phyloP scores from a whole-genome alignment of 2,329 filamentous ascomycete species.

The Fusarium albidum region DNA sequence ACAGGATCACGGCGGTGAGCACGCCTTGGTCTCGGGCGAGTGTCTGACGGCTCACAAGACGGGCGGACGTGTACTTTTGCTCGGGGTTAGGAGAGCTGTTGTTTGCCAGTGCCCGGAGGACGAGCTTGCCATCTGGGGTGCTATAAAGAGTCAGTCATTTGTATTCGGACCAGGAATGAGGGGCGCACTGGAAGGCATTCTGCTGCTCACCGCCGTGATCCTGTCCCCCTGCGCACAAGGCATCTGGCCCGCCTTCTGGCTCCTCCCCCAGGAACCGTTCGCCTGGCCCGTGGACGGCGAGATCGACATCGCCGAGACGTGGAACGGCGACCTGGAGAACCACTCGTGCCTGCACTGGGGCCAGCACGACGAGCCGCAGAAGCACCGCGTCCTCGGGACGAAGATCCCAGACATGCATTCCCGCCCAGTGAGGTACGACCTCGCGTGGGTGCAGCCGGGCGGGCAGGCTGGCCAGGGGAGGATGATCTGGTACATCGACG shows the following conservation, averaged over 20 bases:
- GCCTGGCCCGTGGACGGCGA: constrained; percentile 67
- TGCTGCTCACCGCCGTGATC: constrained; percentile 55
- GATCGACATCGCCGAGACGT: constrained; percentile 68
- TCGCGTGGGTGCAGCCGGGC: constrained; percentile 62
- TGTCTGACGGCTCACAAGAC: constrained; percentile 61
- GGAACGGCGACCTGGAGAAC: constrained; percentile 65
- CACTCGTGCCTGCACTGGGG: constrained; percentile 69
- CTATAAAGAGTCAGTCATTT: constrained; percentile 31
- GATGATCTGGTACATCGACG: constrained; percentile 68
- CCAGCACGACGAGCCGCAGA: constrained; percentile 60
- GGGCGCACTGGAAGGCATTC: constrained; percentile 60
- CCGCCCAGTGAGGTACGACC: constrained; percentile 60
- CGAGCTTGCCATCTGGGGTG: constrained; percentile 58
- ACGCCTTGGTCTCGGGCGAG: constrained; percentile 60
- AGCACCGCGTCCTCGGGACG: constrained; percentile 64
- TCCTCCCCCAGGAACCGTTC: constrained; percentile 65
- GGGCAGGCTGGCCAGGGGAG: constrained; percentile 53
- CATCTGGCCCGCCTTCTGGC: constrained; percentile 70
- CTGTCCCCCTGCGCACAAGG: constrained; percentile 61
- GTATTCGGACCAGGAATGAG: not conserved
- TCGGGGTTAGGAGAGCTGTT: constrained; percentile 44
- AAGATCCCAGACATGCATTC: constrained; percentile 56
- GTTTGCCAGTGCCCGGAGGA: constrained; percentile 59
- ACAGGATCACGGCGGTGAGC: no score
- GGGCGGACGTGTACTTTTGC: constrained; percentile 61